A percentile compares a stretch with the other conserved stretches of the same genome.
Conservation (phyloP, 2,329 filamentous ascomycete species). For the Botryotinia narcissicola region DNA sequence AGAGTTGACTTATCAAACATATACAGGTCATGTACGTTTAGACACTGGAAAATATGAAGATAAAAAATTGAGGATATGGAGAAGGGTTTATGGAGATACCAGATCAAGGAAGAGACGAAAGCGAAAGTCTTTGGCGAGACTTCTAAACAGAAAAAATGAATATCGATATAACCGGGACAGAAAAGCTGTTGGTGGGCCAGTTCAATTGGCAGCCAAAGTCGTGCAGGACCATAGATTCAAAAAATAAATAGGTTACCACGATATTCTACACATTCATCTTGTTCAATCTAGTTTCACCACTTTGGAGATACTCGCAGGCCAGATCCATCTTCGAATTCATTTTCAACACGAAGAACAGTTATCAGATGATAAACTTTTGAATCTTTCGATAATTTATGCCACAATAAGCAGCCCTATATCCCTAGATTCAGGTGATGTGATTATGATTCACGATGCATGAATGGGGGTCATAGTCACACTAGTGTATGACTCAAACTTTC, state of each 20-base stretch:
- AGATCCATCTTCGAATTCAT: too few species aligned
- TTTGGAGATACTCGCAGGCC: rapidly evolving
- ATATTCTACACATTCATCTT: background rate
- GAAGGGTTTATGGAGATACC: background rate
- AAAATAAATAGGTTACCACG: background rate
- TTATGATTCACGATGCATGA: background rate
- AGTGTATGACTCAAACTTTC: conserved; percentile 3
- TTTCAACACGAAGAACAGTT: too few species aligned
- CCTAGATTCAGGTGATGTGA: background rate
- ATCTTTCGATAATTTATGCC: too few species aligned
- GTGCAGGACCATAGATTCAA: background rate
- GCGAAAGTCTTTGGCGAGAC: background rate
- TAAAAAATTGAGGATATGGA: conserved; percentile 8
- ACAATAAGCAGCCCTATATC: background rate
- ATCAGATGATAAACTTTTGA: background rate
- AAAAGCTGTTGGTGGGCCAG: background rate
- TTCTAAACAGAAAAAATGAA: background rate
- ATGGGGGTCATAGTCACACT: background rate
- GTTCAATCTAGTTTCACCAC: background rate
- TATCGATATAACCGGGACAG: background rate
- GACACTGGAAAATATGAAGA: background rate
- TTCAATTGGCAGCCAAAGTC: conserved; percentile 3
- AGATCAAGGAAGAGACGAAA: background rate
- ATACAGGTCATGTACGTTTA: background rate
- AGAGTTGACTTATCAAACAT: background rate